Evolutionary conservation across 805 yeast species (phyloP).

Genomic region (Starmera caribaea): DNA sequence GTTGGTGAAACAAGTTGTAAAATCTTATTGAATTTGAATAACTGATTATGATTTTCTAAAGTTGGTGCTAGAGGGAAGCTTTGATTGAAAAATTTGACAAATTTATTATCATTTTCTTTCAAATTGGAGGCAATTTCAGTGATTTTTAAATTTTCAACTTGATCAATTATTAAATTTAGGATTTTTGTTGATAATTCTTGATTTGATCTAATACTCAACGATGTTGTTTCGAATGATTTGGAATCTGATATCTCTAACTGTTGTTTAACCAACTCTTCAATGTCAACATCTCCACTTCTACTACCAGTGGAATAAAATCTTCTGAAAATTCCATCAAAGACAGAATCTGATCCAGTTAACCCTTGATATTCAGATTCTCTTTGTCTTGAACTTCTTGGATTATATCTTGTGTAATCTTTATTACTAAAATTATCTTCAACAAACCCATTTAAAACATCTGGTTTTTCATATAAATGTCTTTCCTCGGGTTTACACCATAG

Average conservation of each 20-base stretch:
- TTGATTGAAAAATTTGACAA: constrained; percentile 1
- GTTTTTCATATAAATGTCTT: constrained; percentile 9
- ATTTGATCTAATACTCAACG: constrained; percentile 1
- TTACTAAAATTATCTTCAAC: constrained; percentile 4
- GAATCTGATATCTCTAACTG: constrained; percentile 8
- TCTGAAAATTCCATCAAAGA: constrained; percentile 34
- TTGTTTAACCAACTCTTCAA: constrained; percentile 4
- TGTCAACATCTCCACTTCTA: constrained; percentile 1
- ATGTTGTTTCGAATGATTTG: constrained; percentile 1
- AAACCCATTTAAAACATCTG: constrained; percentile 1
- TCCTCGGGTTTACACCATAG: constrained; percentile 42
- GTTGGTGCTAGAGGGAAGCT: constrained; percentile 13
- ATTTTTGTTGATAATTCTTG: constrained; percentile 4
- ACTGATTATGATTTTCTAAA: constrained; percentile 7
- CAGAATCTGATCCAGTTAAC: constrained; percentile 21
- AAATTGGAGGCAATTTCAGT: neutral
- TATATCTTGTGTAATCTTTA: too few species aligned
- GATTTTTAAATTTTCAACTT: constrained; percentile 1
- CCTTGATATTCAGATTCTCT: too few species aligned
- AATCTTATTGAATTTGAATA: constrained; percentile 6
- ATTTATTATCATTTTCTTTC: neutral
- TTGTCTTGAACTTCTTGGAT: too few species aligned
- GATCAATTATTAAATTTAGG: constrained; percentile 2
- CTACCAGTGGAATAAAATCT: constrained; percentile 26
- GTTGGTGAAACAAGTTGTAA: constrained; percentile 8